phyloP scores from a whole-genome alignment of 208 protist genomes.

The Blastocrithidia nonstop region DNA sequence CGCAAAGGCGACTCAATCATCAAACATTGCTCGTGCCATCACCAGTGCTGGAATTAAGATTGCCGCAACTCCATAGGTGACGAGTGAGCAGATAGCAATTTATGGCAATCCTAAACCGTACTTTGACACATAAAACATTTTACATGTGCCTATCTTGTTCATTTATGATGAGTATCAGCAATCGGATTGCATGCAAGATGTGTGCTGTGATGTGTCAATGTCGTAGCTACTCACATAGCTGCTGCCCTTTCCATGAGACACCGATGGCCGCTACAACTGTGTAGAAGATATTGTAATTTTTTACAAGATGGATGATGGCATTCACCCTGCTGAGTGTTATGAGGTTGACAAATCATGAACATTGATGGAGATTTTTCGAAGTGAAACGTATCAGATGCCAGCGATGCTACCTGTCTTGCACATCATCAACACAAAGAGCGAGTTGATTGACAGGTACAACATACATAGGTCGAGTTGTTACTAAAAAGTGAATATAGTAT shows the following conservation, averaged over 20 bases:
- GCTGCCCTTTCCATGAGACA: constrained; percentile 81
- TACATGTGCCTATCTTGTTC: constrained; percentile 87
- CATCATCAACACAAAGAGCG: constrained; percentile 40
- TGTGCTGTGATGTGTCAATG: constrained; percentile 49
- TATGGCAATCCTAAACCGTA: constrained; percentile 65
- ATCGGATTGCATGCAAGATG: constrained; percentile 87
- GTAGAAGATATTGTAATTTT: constrained; percentile 50
- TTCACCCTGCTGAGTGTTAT: constrained; percentile 58
- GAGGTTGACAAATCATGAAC: constrained; percentile 45
- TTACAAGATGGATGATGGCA: constrained; percentile 79
- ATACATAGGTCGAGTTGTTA: constrained; percentile 12
- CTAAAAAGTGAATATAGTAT: neutral
- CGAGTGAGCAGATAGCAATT: constrained; percentile 68
- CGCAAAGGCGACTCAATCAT: constrained; percentile 32
- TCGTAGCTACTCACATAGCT: constrained; percentile 56
- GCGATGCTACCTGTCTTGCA: constrained; percentile 61
- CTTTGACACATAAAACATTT: constrained; percentile 49
- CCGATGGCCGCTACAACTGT: constrained; percentile 29
- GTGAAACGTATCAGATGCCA: constrained; percentile 56
- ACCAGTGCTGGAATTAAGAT: constrained; percentile 46
- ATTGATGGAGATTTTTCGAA: constrained; percentile 71
- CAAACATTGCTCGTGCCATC: constrained; percentile 45
- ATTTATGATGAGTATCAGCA: constrained; percentile 89
- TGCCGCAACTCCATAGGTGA: constrained; percentile 33
- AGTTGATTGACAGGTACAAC: constrained; percentile 35